Percentiles rank a stretch among this genome's conserved stretches.
These are phyloP conservation scores for Flaveria linearis DNA, from an alignment of 129 eudicot genomes.

Conservation along the genomic window DNA sequence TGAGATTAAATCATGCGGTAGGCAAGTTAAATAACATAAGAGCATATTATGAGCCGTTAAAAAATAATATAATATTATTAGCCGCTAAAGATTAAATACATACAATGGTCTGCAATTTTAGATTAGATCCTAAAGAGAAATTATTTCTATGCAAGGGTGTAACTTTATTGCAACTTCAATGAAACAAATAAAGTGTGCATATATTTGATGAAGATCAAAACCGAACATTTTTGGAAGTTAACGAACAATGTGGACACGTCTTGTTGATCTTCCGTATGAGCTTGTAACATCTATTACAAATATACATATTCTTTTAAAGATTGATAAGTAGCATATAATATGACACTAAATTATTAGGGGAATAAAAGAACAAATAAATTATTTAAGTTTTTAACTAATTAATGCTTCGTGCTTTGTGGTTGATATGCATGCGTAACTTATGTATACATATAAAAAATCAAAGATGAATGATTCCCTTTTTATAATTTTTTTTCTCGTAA, in stretches of 20 bases:
- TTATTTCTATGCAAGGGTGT: background rate
- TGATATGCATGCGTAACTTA: no score
- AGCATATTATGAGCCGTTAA: no score
- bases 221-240: background rate
- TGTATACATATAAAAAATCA: no score
- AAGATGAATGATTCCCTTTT: no score
- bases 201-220: background rate
- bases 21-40: no score
- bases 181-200: background rate
- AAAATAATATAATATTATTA: background rate
- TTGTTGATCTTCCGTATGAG: background rate
- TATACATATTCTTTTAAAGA: background rate
- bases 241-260: background rate
- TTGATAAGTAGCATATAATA: no score
- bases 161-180: background rate
- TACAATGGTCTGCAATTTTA: background rate
- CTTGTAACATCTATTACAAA: background rate
- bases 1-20: no score
- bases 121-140: background rate
- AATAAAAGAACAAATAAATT: no score
- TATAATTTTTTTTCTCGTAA: no score
- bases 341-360: no score
- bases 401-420: no score
- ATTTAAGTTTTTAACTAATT: no score
- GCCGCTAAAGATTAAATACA: background rate